phyloP scores from a whole-genome alignment of 768 basidiomycete genomes.

The Xanthoconium stramineum region DNA sequence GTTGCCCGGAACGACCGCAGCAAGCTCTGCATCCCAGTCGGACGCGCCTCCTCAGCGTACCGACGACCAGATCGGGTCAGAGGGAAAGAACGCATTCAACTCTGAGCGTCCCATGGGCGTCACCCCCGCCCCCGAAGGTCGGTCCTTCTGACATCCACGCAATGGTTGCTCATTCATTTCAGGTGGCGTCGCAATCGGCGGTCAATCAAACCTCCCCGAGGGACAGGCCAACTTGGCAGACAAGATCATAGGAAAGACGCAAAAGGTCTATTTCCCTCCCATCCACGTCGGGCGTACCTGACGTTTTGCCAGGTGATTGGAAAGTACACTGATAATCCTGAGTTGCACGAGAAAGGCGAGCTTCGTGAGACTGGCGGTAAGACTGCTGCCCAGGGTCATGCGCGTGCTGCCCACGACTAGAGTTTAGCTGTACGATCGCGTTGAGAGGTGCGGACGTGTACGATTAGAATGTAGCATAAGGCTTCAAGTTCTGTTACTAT shows the following conservation, averaged over 20 bases:
- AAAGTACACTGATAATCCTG: slow-evolving; percentile 45
- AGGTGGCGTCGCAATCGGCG: slow-evolving; percentile 28
- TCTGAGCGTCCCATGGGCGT: slow-evolving; percentile 37
- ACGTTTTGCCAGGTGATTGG: slow-evolving; percentile 41
- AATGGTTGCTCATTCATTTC: not conserved
- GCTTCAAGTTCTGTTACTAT: too few species aligned
- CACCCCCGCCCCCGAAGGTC: slow-evolving; percentile 34
- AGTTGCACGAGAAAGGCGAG: slow-evolving; percentile 54
- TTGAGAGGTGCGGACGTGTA: not conserved
- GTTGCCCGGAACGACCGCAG: slow-evolving; percentile 9
- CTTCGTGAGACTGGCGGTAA: slow-evolving; percentile 54
- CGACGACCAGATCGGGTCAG: not conserved
- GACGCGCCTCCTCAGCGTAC: not conserved
- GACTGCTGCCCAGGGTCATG: slow-evolving; percentile 38
- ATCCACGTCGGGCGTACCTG: not conserved
- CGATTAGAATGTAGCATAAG: too few species aligned
- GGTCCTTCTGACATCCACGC: not conserved
- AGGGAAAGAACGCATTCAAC: slow-evolving; percentile 27
- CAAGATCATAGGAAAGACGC: slow-evolving; percentile 56
- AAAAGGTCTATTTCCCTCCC: slow-evolving; percentile 40
- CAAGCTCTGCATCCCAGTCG: not conserved
- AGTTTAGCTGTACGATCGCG: not conserved
- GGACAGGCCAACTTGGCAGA: slow-evolving; percentile 46
- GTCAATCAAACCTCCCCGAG: slow-evolving; percentile 21
- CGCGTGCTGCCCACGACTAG: slow-evolving; percentile 42